These are phyloP conservation scores for Oryza glumipatula DNA, from an alignment of 176 grass and related monocot species.

Conservation along the genomic window DNA sequence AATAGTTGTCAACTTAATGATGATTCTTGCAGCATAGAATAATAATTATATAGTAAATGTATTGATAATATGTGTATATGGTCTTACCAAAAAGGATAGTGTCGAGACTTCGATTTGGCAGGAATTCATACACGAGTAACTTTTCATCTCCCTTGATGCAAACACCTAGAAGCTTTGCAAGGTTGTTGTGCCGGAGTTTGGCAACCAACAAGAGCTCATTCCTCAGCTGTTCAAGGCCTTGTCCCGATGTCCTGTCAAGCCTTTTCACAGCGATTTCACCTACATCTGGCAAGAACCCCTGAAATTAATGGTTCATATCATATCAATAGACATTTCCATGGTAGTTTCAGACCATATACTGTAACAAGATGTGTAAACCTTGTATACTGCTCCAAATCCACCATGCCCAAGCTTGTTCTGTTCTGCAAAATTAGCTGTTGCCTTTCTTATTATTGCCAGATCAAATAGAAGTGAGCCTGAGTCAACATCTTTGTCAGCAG, in stretches of 20 bases:
- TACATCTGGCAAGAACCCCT: conserved; percentile 44
- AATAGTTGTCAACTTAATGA: not conserved
- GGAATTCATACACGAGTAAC: conserved; percentile 52
- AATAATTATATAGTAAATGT: not conserved
- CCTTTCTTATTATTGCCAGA: conserved; percentile 40
- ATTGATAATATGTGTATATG: not conserved
- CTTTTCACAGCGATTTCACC: conserved; percentile 33
- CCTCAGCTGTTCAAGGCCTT: conserved; percentile 41
- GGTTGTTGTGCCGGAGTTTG: conserved; percentile 60
- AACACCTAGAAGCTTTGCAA: conserved; percentile 42
- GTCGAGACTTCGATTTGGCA: conserved; percentile 53
- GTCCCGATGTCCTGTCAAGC: conserved; percentile 29
- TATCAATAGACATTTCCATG: no score
- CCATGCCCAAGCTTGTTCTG: conserved; percentile 72
- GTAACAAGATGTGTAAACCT: conserved; percentile 16
- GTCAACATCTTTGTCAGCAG: conserved; percentile 15
- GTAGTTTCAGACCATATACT: not conserved
- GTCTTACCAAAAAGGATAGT: conserved; percentile 47
- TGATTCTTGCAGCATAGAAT: not conserved
- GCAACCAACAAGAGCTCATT: conserved; percentile 56
- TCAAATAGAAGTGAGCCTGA: conserved; percentile 50
- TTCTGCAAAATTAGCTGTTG: conserved; percentile 56
- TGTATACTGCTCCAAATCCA: conserved; percentile 71
- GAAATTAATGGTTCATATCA: not conserved
- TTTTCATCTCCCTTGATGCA: conserved; percentile 48